A percentile compares a stretch with the other conserved stretches of the same genome.
Conservation (phyloP, 768 basidiomycete species). For the Lenzites betulinus region DNA sequence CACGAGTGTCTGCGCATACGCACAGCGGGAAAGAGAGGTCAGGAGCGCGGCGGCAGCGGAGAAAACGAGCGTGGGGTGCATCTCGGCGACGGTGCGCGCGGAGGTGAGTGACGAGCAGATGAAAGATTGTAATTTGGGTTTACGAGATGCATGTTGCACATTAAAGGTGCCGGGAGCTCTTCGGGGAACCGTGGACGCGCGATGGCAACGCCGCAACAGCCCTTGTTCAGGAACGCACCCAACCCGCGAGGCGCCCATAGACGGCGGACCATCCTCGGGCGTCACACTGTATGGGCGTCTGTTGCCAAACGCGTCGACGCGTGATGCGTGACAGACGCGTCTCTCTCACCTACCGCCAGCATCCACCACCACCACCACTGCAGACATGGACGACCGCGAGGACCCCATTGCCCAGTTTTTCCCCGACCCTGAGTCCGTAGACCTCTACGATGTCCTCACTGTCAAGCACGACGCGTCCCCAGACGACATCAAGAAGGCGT, state of each 20-base stretch:
- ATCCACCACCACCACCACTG: constrained; percentile 8
- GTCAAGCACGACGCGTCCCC: constrained; percentile 53
- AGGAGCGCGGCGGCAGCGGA: constrained; percentile 8
- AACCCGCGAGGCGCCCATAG: neutral
- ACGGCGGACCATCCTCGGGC: constrained; percentile 13
- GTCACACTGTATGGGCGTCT: neutral
- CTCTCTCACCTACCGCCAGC: constrained; percentile 18
- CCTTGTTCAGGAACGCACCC: constrained; percentile 7
- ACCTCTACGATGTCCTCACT: constrained; percentile 77
- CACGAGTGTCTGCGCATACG: constrained; percentile 27
- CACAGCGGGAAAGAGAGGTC: neutral
- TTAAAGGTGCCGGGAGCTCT: neutral
- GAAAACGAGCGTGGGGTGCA: constrained; percentile 27
- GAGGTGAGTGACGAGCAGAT: neutral
- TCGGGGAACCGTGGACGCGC: neutral
- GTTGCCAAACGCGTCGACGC: constrained; percentile 14
- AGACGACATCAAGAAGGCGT: constrained; percentile 81
- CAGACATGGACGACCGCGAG: constrained; percentile 58
- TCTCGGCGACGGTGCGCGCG: constrained; percentile 1
- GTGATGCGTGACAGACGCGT: constrained; percentile 28
- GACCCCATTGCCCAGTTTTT: constrained; percentile 81
- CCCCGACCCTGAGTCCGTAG: constrained; percentile 66
- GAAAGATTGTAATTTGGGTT: neutral
- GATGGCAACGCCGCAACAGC: constrained; percentile 15
- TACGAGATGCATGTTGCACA: neutral